These are phyloP conservation scores for Candida succiphila DNA, from an alignment of 805 yeast genomes.

Conservation along the genomic window DNA sequence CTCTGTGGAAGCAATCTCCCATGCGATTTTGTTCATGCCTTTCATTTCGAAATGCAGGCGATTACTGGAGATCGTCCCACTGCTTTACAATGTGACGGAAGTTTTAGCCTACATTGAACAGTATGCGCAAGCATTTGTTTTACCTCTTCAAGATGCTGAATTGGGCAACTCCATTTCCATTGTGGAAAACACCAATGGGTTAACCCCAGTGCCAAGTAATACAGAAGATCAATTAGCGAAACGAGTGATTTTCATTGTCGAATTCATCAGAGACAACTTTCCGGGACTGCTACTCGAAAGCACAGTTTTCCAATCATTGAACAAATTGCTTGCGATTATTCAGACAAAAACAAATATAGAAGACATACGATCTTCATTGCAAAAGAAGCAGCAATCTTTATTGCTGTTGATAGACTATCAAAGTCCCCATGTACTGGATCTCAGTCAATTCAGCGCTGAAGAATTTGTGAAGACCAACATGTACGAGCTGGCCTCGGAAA, in stretches of 20 bases:
- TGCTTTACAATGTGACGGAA: slow-evolving; percentile 36
- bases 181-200: background rate
- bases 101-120: slow-evolving; percentile 32
- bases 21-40: slow-evolving; percentile 53
- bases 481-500: slow-evolving; percentile 47
- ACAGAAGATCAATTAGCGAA: slow-evolving; percentile 24
- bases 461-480: slow-evolving; percentile 46
- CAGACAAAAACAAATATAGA: slow-evolving; percentile 42
- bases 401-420: slow-evolving; percentile 24
- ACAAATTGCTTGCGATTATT: slow-evolving; percentile 40
- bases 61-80: slow-evolving; percentile 43
- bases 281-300: slow-evolving; percentile 64
- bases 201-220: slow-evolving; percentile 2
- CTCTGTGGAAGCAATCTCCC: slow-evolving; percentile 65
- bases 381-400: slow-evolving; percentile 38
- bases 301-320: slow-evolving; percentile 46
- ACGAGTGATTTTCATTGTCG: slow-evolving; percentile 43
- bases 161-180: too few relatives aligned
- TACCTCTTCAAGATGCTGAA: slow-evolving; percentile 1
- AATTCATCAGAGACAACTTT: slow-evolving; percentile 47
- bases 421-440: slow-evolving; percentile 4
- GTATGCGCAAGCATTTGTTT: slow-evolving; percentile 17
- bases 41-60: slow-evolving; percentile 25
- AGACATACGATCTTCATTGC: slow-evolving; percentile 41
- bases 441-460: slow-evolving; percentile 19